Conservation (phyloP, 2,329 filamentous ascomycete species). For the Knoxdaviesia proteae region DNA sequence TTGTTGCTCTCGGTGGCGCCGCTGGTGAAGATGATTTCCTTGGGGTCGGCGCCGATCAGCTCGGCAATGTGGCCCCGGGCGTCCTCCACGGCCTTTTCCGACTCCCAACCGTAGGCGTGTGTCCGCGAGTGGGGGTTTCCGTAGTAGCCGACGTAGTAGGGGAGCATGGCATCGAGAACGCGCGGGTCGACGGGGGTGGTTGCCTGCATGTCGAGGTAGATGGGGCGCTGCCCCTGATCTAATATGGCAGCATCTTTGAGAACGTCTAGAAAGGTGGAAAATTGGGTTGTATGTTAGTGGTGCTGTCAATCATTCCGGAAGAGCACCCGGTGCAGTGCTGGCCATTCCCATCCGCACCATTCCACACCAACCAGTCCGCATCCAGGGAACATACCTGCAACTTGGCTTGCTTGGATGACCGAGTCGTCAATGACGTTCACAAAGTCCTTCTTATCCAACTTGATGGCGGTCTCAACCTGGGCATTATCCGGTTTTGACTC, state of each 20-base stretch:
- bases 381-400: conserved; percentile 25
- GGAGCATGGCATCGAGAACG: conserved; percentile 91
- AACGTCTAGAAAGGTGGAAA: conserved; percentile 30
- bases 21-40: conserved; percentile 97
- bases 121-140: conserved; percentile 95
- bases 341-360: neutral
- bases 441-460: conserved; percentile 70
- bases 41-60: conserved; percentile 82
- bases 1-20: conserved; percentile 98
- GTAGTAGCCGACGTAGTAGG: conserved; percentile 80
- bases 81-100: conserved; percentile 77
- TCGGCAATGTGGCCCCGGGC: conserved; percentile 66
- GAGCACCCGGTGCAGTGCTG: neutral
- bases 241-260: conserved; percentile 82
- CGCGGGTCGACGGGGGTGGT: conserved; percentile 89
- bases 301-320: no score
- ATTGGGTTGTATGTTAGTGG: neutral
- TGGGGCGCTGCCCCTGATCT: conserved; percentile 80
- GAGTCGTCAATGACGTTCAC: conserved; percentile 38
- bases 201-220: conserved; percentile 96
- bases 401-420: conserved; percentile 59
- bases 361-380: neutral
- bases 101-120: conserved; percentile 97
- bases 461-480: conserved; percentile 64
- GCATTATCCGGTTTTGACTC: conserved; percentile 62